Base-by-base conservation (phyloP, 345 rosid genomes). In the Cardamine resedifolia region DNA sequence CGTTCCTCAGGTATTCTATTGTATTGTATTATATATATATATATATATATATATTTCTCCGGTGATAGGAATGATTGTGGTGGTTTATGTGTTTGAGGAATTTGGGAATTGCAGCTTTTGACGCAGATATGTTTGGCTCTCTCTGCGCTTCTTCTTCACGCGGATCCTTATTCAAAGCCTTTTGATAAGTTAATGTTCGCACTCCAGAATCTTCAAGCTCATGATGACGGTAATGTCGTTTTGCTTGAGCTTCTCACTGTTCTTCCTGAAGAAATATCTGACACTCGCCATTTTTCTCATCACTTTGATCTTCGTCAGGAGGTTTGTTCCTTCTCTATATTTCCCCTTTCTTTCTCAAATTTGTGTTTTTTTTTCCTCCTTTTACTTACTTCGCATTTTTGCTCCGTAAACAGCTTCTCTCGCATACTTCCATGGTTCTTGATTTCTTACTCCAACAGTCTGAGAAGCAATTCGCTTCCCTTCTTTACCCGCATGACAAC, bases 111-210 rank as follows among this genome's bases (percentile, higher is more conserved):
- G 72, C 91, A 94, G 98, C 91, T 94, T 3, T 83, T 91, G 81
- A 94, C 97, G 47, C 98, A 94, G 85, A 88, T 94, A 72, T 94
- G 96, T 79, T 84, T 94, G 45, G 97, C 97, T 52, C 92, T 94
- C 66, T 88, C 95, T 43, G 86, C 96, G 66, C 91, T 89, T 72
- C 73, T 94, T 45, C 91, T 90, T 61, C 83, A 86, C 36, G 83
- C 95, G 31, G 85, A 72, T 64, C 91, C 82, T 84, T 87, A 84
- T 77, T 88, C 92, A 41, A 91, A 89, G 75, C 90, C 97, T 27
- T 85, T 94, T 72, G 91, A 89, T 70, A 87, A 89, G 81, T 88
- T 90, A 33, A 86, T 94, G 77, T 89, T 82, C 72, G 89, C 92
- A 71, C 90, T 90, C 4, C 89, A 77, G 84, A 86, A 81, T 78